Base-by-base conservation (phyloP, 2,329 filamentous ascomycete species). In the Cladosporium sphaerospermum region DNA sequence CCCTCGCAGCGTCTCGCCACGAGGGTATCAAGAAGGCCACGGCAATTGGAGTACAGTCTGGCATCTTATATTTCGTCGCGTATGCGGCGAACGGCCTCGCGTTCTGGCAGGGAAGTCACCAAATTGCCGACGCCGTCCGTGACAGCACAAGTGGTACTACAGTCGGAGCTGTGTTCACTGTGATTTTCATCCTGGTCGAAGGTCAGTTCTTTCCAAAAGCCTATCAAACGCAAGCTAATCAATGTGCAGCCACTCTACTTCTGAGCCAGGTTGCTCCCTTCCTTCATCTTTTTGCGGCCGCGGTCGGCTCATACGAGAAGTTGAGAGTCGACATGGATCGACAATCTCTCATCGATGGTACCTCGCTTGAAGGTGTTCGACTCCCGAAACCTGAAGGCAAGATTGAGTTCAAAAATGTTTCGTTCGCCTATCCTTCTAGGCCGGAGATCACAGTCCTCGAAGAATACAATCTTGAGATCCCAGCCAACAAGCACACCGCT, bases 341-440 rank as follows among this genome's bases (percentile, higher is more conserved):
- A 4, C 49, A 62, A 13, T 68, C 71, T 31, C 56, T 61, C 10
- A 73, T 74, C 32, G 68, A 73, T 54, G 67, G 66, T 40, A 71
- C 67, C 9, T 63, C 64, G 13, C 59, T 61, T 3, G 56, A 58
- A n/a, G 65, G 64, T 6, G 56, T 61, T 9, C 61, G 62, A 28
- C 64, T 64, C 4, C 42, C 57, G 18, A 18, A 45, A 14, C 46
- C 54, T 18, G 49, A 52, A 34, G 75, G 77, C 8, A 75, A 81
- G 1, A 78, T 88, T 31, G 69, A 73, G n/a, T 78, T 92, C 62
- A 74, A 74, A 6, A 72, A 80, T 13, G 69, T 95, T 0, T 76
- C 71, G 6, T 97, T 96, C 64, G 76, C 79, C 0, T 96, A 96
- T 62, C 85, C 87, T 0, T 75, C 76, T 2, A 74, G 78, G 0